Percentiles rank a stretch among this genome's conserved stretches.
Conservation (phyloP, 2,329 filamentous ascomycete species). For the Colletotrichum sp. region DNA sequence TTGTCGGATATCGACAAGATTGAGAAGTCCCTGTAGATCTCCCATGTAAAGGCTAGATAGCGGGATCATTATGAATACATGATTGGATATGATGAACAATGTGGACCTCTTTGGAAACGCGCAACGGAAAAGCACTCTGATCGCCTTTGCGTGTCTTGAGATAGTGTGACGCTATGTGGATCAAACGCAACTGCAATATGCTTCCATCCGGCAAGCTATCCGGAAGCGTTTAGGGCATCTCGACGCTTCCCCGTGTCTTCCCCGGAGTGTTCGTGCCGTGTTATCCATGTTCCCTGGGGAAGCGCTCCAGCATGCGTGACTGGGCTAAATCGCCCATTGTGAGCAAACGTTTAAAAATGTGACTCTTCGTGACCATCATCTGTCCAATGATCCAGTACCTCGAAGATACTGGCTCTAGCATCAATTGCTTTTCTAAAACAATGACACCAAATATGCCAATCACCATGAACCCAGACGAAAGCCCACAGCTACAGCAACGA, state of each 20-base stretch:
- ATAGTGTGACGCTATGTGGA: not conserved
- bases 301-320: not conserved
- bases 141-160: not conserved
- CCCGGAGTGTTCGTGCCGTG: not conserved
- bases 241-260: not conserved
- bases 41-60: not conserved
- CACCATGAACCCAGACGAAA: not conserved
- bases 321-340: no score
- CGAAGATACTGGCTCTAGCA: no score
- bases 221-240: not conserved
- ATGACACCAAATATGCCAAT: no score
- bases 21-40: slow-evolving; percentile 11
- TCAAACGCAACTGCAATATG: not conserved
- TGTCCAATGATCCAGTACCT: no score
- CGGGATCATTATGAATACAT: not conserved
- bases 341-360: no score
- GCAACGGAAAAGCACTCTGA: not conserved
- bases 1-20: slow-evolving; percentile 21
- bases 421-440: no score
- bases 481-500: not conserved
- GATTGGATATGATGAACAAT: not conserved
- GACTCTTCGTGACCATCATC: no score
- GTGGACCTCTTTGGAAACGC: not conserved
- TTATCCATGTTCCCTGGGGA: not conserved
- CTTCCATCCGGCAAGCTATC: not conserved